Percentiles rank a stretch among this genome's conserved stretches.
phyloP scores from a whole-genome alignment of 768 basidiomycete species.

The Hebeloma cylindrosporum region DNA sequence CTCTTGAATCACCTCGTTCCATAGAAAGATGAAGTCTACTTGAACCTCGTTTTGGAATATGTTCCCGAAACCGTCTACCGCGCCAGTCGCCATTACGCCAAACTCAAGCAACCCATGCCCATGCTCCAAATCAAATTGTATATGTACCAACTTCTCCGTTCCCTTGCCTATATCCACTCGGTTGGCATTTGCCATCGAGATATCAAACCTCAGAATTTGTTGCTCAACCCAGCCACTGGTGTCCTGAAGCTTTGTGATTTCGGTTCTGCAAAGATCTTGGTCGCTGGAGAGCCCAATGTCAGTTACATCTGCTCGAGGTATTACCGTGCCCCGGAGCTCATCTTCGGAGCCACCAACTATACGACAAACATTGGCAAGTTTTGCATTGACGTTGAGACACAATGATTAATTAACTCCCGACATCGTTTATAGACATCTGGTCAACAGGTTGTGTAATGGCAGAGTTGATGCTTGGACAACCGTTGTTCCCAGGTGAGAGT shows the following conservation, averaged over 20 bases:
- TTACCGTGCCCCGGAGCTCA: slow-evolving; percentile 98
- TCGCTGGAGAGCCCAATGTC: slow-evolving; percentile 98
- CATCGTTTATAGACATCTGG: slow-evolving; percentile 91
- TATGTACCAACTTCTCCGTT: slow-evolving; percentile 99
- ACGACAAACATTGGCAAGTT: slow-evolving; percentile 95
- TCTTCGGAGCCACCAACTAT: slow-evolving; percentile 99
- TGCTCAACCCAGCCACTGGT: slow-evolving; percentile 95
- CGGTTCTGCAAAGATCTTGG: slow-evolving; percentile 97
- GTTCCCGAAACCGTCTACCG: slow-evolving; percentile 99
- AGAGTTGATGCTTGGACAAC: slow-evolving; percentile 98
- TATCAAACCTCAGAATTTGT: slow-evolving; percentile 99
- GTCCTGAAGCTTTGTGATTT: slow-evolving; percentile 98
- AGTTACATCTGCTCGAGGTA: slow-evolving; percentile 99
- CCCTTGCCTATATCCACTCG: slow-evolving; percentile 98
- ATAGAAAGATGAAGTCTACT: slow-evolving; percentile 99
- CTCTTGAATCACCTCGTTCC: slow-evolving; percentile 13
- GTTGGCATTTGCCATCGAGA: slow-evolving; percentile 99
- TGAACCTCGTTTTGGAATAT: slow-evolving; percentile 98
- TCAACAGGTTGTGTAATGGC: slow-evolving; percentile 99
- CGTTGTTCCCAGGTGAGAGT: slow-evolving; percentile 97
- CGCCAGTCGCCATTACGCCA: slow-evolving; percentile 97
- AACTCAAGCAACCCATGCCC: slow-evolving; percentile 99
- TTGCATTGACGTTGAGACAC: slow-evolving; percentile 5
- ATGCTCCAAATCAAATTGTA: slow-evolving; percentile 99
- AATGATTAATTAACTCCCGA: slow-evolving; percentile 13